Evolutionary conservation across 2,329 filamentous ascomycete species (phyloP).

Genomic region (Epichloe hybrida): DNA sequence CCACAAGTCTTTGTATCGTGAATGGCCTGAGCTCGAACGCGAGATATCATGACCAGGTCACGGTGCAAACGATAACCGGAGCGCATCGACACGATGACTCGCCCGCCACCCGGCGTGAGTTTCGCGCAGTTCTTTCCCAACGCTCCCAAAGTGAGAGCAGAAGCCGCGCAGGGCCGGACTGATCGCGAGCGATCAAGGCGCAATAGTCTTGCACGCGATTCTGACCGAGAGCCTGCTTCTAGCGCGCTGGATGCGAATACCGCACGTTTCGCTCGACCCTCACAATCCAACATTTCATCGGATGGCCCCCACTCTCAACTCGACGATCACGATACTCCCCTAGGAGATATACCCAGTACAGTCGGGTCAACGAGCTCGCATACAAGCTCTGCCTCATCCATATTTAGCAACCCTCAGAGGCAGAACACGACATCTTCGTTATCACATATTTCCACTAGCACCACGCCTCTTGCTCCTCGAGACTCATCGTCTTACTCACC

Average conservation of each 20-base stretch:
- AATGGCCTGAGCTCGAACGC: constrained; percentile 15
- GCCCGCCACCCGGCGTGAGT: constrained; percentile 57
- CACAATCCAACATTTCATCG: constrained; percentile 11
- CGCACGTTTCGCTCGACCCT: constrained; percentile 11
- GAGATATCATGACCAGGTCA: constrained; percentile 44
- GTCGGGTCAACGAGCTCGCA: constrained; percentile 61
- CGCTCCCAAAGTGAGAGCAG: constrained; percentile 51
- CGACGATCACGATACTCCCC: constrained; percentile 45
- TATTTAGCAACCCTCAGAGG: constrained; percentile 44
- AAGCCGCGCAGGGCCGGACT: constrained; percentile 24
- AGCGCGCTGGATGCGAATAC: constrained; percentile 13
- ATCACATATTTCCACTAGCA: constrained; percentile 28
- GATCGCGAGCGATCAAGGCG: constrained; percentile 19
- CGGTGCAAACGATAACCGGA: constrained; percentile 38
- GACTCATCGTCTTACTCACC: constrained; percentile 38
- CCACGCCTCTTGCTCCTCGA: constrained; percentile 15
- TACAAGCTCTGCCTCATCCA: constrained; percentile 56
- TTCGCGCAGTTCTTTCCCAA: constrained; percentile 81
- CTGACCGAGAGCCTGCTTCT: constrained; percentile 12
- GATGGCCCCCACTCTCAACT: constrained; percentile 16
- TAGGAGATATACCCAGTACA: constrained; percentile 56
- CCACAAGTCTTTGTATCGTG: constrained; percentile 10
- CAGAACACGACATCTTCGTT: constrained; percentile 27
- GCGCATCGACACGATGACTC: constrained; percentile 56
- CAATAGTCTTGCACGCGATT: constrained; percentile 11